phyloP scores from a whole-genome alignment of 495 filamentous ascomycete species.

The Penicillium robsamsonii region DNA sequence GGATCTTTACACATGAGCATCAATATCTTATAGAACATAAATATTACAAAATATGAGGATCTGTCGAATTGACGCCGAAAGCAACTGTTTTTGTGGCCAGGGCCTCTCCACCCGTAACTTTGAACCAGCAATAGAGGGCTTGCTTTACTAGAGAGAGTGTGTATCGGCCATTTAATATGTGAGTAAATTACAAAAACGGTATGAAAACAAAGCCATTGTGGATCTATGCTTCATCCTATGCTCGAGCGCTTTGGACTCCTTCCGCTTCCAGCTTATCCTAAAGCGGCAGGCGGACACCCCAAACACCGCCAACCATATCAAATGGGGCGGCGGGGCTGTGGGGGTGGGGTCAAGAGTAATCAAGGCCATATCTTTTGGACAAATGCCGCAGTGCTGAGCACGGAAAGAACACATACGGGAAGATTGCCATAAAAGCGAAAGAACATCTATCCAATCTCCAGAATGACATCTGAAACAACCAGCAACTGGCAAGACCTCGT shows the following conservation, averaged over 20 bases:
- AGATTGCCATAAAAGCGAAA: background rate
- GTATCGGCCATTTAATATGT: background rate
- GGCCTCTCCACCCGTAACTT: too few species aligned
- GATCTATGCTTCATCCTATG: background rate
- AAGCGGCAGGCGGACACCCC: constrained; percentile 30
- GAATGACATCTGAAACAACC: background rate
- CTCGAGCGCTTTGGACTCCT: background rate
- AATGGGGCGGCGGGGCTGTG: background rate
- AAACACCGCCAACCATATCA: background rate
- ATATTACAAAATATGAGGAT: too few species aligned
- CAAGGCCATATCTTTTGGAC: background rate
- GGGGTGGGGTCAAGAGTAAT: background rate
- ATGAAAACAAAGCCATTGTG: background rate
- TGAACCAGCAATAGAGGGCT: constrained; percentile 4
- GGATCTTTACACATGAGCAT: background rate
- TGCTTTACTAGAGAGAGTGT: background rate
- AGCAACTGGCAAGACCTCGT: constrained; percentile 27
- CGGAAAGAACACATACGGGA: background rate
- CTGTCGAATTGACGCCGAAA: too few species aligned
- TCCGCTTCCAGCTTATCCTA: constrained; percentile 11
- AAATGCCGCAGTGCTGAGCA: background rate
- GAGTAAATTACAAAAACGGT: background rate
- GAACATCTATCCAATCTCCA: background rate
- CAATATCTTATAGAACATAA: background rate
- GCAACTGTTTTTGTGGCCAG: too few species aligned